Percentiles rank a stretch among this genome's conserved stretches.
Evolutionary conservation across 2,329 filamentous ascomycete species (phyloP).

Genomic region (Emmonsiellopsis sp.): DNA sequence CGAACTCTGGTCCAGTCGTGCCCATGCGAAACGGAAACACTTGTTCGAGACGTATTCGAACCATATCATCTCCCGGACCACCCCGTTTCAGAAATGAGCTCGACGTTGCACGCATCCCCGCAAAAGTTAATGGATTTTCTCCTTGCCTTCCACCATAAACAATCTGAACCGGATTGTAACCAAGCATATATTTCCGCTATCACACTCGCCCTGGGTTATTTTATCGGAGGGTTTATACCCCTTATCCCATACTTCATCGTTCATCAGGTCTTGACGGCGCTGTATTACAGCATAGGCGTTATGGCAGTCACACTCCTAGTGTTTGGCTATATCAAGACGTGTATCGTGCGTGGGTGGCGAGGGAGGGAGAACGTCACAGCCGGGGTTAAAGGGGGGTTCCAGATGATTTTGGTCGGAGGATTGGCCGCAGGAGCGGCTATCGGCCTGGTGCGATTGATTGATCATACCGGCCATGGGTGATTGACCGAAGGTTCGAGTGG

Average conservation of each 20-base stretch:
- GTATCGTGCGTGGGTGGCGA: conserved; percentile 36
- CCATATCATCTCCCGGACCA: conserved; percentile 30
- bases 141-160: conserved; percentile 39
- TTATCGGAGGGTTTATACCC: conserved; percentile 61
- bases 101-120: conserved; percentile 26
- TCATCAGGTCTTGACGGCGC: conserved; percentile 34
- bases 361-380: conserved; percentile 40
- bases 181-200: conserved; percentile 46
- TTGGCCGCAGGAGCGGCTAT: conserved; percentile 59
- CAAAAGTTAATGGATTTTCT: conserved; percentile 38
- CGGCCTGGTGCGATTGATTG: conserved; percentile 50
- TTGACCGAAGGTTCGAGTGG: not conserved
- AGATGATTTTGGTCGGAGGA: conserved; percentile 57
- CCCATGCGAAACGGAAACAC: conserved; percentile 25
- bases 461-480: conserved; percentile 16
- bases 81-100: conserved; percentile 26
- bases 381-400: conserved; percentile 50
- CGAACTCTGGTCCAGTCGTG: conserved; percentile 30
- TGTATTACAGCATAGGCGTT: conserved; percentile 39
- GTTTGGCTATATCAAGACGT: conserved; percentile 37
- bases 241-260: conserved; percentile 60
- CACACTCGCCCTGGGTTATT: conserved; percentile 60
- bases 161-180: conserved; percentile 35
- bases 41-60: conserved; percentile 33
- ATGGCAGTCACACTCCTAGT: conserved; percentile 32